Conservation (phyloP, 108 stramenopile genomes). For the Skeletonema marinoi region DNA sequence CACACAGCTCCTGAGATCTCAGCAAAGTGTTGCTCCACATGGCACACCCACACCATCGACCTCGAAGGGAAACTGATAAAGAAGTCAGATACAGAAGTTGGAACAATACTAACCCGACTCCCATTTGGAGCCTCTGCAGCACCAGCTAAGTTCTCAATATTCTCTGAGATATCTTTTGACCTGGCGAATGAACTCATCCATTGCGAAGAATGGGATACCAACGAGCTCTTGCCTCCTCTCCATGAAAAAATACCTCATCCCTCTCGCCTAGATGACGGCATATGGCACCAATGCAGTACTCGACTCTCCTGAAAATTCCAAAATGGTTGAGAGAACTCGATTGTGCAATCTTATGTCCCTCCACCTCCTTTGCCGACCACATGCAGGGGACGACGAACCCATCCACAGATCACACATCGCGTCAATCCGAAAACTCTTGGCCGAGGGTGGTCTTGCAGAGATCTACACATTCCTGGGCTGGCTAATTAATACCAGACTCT, state of each 20-base stretch:
- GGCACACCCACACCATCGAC: not conserved
- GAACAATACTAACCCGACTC: conserved; percentile 3
- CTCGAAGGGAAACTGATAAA: not conserved
- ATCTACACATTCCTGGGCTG: conserved; percentile 13
- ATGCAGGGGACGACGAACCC: not conserved
- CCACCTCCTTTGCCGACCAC: not conserved
- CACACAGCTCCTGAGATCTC: conserved; percentile 7
- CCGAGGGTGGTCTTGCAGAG: conserved; percentile 10
- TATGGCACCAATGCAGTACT: not conserved
- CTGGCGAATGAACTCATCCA: conserved; percentile 14
- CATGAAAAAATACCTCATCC: not conserved
- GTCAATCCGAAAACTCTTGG: conserved; percentile 15
- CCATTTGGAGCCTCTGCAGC: conserved; percentile 25
- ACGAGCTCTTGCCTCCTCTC: not conserved
- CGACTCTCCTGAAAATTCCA: not conserved
- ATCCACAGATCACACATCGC: conserved; percentile 4
- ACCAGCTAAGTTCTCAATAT: conserved; percentile 8
- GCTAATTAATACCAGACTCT: conserved; percentile 16
- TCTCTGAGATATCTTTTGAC: conserved; percentile 17
- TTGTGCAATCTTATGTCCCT: conserved; percentile 3
- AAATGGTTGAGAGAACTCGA: not conserved
- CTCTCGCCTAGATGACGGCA: not conserved
- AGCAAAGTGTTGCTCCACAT: conserved; percentile 3
- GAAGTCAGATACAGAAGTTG: not conserved
- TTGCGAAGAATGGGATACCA: not conserved